phyloP scores from a whole-genome alignment of 2,329 filamentous ascomycete genomes.

The Aspergillus ochraceus region DNA sequence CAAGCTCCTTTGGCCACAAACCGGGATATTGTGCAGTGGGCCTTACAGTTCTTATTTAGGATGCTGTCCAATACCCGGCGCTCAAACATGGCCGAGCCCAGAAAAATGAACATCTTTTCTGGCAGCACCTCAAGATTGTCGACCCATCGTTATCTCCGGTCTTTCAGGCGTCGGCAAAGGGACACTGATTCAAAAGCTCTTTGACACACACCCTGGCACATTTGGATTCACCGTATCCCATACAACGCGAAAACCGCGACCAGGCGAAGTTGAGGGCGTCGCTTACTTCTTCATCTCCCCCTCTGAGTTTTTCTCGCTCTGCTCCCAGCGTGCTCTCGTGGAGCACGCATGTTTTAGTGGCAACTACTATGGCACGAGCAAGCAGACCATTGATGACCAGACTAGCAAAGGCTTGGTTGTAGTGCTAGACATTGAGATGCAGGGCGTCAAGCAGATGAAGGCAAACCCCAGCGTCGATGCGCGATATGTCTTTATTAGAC shows the following conservation, averaged over 20 bases:
- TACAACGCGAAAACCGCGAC: conserved; percentile 74
- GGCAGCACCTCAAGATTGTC: conserved; percentile 10
- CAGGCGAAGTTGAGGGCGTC: conserved; percentile 68
- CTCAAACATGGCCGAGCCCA: too few species aligned
- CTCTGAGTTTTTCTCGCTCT: conserved; percentile 63
- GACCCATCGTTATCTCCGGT: conserved; percentile 31
- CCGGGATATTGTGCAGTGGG: too few species aligned
- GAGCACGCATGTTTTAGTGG: conserved; percentile 78
- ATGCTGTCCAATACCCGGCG: too few species aligned
- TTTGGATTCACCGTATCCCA: conserved; percentile 31
- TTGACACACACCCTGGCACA: conserved; percentile 28
- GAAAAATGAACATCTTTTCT: neutral
- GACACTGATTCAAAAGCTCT: conserved; percentile 29
- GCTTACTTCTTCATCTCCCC: conserved; percentile 73
- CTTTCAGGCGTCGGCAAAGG: conserved; percentile 33
- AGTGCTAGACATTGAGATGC: conserved; percentile 87
- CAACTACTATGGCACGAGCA: conserved; percentile 79
- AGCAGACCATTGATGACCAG: conserved; percentile 36
- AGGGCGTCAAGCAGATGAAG: conserved; percentile 85
- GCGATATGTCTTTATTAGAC: conserved; percentile 76
- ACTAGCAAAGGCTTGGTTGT: conserved; percentile 55
- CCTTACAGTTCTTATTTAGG: too few species aligned
- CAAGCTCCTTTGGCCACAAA: neutral
- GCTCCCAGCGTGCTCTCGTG: conserved; percentile 67
- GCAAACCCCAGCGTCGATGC: conserved; percentile 63